Percentiles rank a stretch among this genome's conserved stretches.
Evolutionary conservation across 345 rosid genomes (phyloP).

Genomic region (Physaria fendleri): DNA sequence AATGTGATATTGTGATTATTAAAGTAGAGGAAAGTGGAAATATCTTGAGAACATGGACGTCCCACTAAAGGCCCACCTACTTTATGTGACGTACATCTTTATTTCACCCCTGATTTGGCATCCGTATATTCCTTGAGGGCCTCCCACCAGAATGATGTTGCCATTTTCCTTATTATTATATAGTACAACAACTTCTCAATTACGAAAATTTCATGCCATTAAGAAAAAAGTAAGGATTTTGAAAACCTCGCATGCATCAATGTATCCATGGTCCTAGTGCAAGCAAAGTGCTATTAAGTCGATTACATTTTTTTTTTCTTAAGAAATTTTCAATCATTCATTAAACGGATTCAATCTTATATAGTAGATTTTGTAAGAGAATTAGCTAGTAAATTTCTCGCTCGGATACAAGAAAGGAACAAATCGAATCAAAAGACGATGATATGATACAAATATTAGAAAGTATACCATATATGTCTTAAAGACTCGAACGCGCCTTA

Average conservation of each 20-base stretch:
- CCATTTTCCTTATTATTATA: neutral
- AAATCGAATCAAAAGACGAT: too few species aligned
- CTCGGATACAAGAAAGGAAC: too few species aligned
- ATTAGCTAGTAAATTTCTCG: too few species aligned
- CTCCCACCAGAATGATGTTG: constrained; percentile 1
- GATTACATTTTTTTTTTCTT: too few species aligned
- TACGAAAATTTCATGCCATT: neutral
- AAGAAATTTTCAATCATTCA: too few species aligned
- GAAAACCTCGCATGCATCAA: neutral
- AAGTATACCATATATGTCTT: too few species aligned
- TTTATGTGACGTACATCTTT: neutral
- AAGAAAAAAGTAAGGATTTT: neutral
- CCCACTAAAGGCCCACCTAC: constrained; percentile 20
- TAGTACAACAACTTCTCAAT: neutral
- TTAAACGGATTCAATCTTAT: too few species aligned
- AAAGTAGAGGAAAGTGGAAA: neutral
- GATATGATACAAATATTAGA: too few species aligned
- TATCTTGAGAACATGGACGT: neutral
- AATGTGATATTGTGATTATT: too few species aligned
- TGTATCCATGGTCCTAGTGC: neutral
- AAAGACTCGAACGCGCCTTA: too few species aligned
- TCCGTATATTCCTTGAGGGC: constrained; percentile 18
- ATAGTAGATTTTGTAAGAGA: too few species aligned
- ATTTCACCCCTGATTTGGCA: constrained; percentile 12
- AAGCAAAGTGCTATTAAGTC: neutral